Percentiles rank a stretch among this genome's conserved stretches.
phyloP scores from a whole-genome alignment of 2,329 filamentous ascomycete genomes.

The Verticillium isaacii region DNA sequence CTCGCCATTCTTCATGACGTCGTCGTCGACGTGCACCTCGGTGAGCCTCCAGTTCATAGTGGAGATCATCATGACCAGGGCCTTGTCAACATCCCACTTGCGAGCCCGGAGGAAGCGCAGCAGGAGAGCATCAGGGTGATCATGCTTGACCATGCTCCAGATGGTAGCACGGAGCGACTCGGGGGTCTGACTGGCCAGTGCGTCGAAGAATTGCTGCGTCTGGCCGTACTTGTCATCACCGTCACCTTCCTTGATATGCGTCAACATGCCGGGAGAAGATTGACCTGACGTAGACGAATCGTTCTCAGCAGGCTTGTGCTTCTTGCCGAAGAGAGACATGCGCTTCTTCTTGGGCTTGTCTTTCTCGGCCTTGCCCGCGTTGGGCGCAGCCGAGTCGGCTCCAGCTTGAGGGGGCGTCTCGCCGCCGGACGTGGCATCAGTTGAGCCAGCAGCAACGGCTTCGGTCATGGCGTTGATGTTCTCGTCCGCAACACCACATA shows the following conservation, averaged over 20 bases:
- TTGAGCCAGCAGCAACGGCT: slow-evolving; percentile 22
- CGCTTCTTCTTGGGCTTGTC: slow-evolving; percentile 73
- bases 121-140: slow-evolving; percentile 82
- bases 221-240: slow-evolving; percentile 90
- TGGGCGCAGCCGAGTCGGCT: not conserved
- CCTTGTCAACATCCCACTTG: slow-evolving; percentile 94
- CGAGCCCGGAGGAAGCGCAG: slow-evolving; percentile 82
- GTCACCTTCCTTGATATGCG: slow-evolving; percentile 38
- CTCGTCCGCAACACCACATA: slow-evolving; percentile 58
- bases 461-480: slow-evolving; percentile 18
- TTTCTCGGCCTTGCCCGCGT: not conserved
- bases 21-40: slow-evolving; percentile 84
- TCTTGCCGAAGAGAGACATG: slow-evolving; percentile 63
- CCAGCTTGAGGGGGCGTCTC: slow-evolving; percentile 15
- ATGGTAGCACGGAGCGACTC: slow-evolving; percentile 76
- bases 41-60: slow-evolving; percentile 87
- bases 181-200: slow-evolving; percentile 69
- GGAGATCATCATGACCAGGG: slow-evolving; percentile 87
- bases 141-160: slow-evolving; percentile 93
- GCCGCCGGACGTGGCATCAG: slow-evolving; percentile 19
- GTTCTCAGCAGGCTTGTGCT: slow-evolving; percentile 48
- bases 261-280: slow-evolving; percentile 26
- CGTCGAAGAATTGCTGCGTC: slow-evolving; percentile 79
- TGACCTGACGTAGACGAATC: slow-evolving; percentile 27
- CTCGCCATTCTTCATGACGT: slow-evolving; percentile 78